These are phyloP conservation scores for Potentilla sterilis DNA, from an alignment of 306 rosid species.

Conservation along the genomic window DNA sequence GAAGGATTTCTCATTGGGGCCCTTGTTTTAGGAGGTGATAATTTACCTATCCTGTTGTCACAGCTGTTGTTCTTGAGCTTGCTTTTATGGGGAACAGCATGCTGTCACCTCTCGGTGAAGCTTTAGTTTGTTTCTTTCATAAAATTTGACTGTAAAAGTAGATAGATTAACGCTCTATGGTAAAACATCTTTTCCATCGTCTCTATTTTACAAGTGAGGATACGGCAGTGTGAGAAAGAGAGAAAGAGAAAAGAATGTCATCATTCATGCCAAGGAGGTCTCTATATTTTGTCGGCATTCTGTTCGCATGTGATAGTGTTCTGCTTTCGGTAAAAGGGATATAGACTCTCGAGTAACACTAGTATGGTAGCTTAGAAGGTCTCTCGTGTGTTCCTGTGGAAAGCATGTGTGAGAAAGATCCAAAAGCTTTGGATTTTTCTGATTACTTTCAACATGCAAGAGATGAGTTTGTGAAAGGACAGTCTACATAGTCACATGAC, in stretches of 20 bases:
- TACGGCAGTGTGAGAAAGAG: not conserved
- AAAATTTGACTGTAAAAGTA: not conserved
- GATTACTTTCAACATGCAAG: not conserved
- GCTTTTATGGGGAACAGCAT: not conserved
- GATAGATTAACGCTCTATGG: not conserved
- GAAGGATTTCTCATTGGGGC: not conserved
- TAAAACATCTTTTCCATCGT: not conserved
- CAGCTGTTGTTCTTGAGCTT: not conserved
- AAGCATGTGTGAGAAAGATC: not conserved
- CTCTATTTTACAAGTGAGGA: not conserved
- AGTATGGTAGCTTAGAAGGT: not conserved
- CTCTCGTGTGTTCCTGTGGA: not conserved
- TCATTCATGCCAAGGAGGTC: not conserved
- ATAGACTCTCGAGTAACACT: not conserved
- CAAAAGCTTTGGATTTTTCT: constrained; percentile 5
- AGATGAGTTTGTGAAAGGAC: constrained; percentile 2
- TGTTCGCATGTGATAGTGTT: not conserved
- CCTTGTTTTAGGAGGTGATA: constrained; percentile 7
- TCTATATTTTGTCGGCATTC: not conserved
- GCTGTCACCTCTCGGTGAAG: not conserved
- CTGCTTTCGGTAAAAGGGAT: not conserved
- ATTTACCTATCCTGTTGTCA: not conserved
- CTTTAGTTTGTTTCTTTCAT: not conserved
- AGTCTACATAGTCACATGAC: not conserved
- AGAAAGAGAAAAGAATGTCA: not conserved